A percentile compares a stretch with the other conserved stretches of the same genome.
phyloP scores from a whole-genome alignment of 2,329 filamentous ascomycete genomes.

The Apiospora aurea region DNA sequence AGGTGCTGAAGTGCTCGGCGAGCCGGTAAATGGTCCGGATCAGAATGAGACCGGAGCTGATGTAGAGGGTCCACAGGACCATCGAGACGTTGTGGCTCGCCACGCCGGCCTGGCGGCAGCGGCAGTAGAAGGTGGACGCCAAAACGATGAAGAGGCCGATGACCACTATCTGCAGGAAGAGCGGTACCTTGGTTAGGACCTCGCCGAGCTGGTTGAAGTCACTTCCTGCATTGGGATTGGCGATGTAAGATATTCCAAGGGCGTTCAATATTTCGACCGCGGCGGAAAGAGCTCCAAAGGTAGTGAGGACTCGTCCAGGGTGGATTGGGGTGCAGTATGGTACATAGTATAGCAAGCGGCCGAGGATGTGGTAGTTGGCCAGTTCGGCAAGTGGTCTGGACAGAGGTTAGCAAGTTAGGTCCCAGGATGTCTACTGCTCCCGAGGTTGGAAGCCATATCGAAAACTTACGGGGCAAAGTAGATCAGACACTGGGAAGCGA shows the following conservation, averaged over 20 bases:
- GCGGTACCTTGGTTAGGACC: conserved; percentile 35
- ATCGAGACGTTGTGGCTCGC: conserved; percentile 37
- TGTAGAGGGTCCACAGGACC: conserved; percentile 45
- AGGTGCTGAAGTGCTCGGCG: conserved; percentile 50
- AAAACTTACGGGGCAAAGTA: conserved; percentile 30
- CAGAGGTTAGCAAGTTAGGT: conserved; percentile 37
- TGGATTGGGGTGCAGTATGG: conserved; percentile 63
- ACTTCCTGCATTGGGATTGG: conserved; percentile 33
- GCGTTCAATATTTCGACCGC: conserved; percentile 47
- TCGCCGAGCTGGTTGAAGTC: conserved; percentile 23
- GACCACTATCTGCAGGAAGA: conserved; percentile 48
- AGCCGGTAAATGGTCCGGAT: conserved; percentile 52
- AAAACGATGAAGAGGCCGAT: conserved; percentile 46
- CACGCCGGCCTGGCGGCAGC: conserved; percentile 22
- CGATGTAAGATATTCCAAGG: conserved; percentile 40
- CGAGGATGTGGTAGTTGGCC: conserved; percentile 68
- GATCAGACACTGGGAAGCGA: conserved; percentile 27
- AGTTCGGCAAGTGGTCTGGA: conserved; percentile 60
- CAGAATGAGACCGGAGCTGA: conserved; percentile 47
- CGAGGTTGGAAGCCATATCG: neutral
- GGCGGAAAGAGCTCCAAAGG: conserved; percentile 51
- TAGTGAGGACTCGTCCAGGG: conserved; percentile 52
- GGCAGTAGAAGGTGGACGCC: conserved; percentile 45
- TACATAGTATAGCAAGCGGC: conserved; percentile 65
- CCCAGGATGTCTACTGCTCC: neutral